A percentile compares a stretch with the other conserved stretches of the same genome.
Evolutionary conservation across 805 yeast genomes (phyloP).

Genomic region (Priceomyces carsonii): DNA sequence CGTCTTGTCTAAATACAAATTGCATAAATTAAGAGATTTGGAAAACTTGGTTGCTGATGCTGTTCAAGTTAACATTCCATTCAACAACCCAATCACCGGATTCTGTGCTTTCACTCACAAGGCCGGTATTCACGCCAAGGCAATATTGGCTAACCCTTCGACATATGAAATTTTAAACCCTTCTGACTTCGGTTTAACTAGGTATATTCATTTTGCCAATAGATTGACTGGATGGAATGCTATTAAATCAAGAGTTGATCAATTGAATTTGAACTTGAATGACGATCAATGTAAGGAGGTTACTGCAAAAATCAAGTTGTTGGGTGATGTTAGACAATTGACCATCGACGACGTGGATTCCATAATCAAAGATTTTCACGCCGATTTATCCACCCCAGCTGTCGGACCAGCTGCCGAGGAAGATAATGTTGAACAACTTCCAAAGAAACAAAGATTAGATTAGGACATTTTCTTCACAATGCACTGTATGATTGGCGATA

Average conservation of each 20-base stretch:
- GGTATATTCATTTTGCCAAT: slow-evolving; percentile 62
- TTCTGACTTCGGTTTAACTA: slow-evolving; percentile 58
- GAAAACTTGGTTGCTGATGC: slow-evolving; percentile 61
- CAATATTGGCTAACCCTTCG: slow-evolving; percentile 63
- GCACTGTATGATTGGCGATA: slow-evolving; percentile 1
- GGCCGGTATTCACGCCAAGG: slow-evolving; percentile 66
- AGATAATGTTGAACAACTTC: slow-evolving; percentile 33
- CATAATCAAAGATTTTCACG: slow-evolving; percentile 55
- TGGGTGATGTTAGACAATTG: slow-evolving; percentile 62
- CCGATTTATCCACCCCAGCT: slow-evolving; percentile 38
- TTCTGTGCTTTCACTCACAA: slow-evolving; percentile 66
- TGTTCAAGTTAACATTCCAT: slow-evolving; percentile 59
- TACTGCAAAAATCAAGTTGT: slow-evolving; percentile 52
- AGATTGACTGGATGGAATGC: slow-evolving; percentile 67
- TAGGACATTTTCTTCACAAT: slow-evolving; percentile 8
- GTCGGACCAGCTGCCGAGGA: slow-evolving; percentile 21
- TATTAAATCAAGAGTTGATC: slow-evolving; percentile 61
- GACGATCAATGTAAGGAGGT: slow-evolving; percentile 61
- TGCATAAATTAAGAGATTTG: slow-evolving; percentile 55
- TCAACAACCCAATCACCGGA: slow-evolving; percentile 64
- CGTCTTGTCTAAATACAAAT: slow-evolving; percentile 57
- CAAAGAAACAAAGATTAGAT: slow-evolving; percentile 26
- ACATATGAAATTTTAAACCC: slow-evolving; percentile 62
- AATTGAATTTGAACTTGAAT: slow-evolving; percentile 53
- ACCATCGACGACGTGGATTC: slow-evolving; percentile 63